Evolutionary conservation across 495 filamentous ascomycete species (phyloP).

Genomic region (Delitschia confertaspora): DNA sequence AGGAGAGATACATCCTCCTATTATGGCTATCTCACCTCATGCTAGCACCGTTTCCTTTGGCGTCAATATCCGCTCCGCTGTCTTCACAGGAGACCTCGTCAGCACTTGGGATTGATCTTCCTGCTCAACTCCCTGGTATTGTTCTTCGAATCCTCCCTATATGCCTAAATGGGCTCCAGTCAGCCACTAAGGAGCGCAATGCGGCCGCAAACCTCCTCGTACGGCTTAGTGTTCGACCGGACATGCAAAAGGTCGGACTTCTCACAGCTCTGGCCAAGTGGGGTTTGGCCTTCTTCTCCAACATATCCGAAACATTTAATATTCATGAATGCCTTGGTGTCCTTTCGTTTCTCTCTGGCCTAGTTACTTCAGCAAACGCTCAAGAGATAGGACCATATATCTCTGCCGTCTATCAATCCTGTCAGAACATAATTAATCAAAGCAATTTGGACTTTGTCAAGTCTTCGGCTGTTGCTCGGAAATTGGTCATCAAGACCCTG

Average conservation of each 20-base stretch:
- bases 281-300: constrained; percentile 52
- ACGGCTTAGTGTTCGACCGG: constrained; percentile 66
- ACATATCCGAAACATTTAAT: constrained; percentile 28
- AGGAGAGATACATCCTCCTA: constrained; percentile 79
- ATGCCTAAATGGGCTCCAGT: constrained; percentile 59
- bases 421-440: constrained; percentile 40
- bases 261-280: constrained; percentile 56
- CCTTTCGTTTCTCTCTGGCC: constrained; percentile 65
- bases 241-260: constrained; percentile 75
- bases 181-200: constrained; percentile 77
- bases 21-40: constrained; percentile 90
- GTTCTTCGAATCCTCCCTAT: constrained; percentile 59
- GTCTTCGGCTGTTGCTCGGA: constrained; percentile 66
- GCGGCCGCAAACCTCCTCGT: constrained; percentile 76
- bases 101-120: constrained; percentile 39
- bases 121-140: constrained; percentile 55
- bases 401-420: constrained; percentile 42
- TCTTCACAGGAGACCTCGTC: constrained; percentile 2
- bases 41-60: constrained; percentile 86
- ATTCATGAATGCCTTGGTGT: constrained; percentile 62
- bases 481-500: constrained; percentile 72
- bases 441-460: constrained; percentile 43
- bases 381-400: constrained; percentile 46
- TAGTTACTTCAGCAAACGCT: constrained; percentile 51
- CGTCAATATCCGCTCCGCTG: constrained; percentile 62